Base-by-base conservation (phyloP, 2,329 filamentous ascomycete species). In the Aspergillus fumigatus region DNA sequence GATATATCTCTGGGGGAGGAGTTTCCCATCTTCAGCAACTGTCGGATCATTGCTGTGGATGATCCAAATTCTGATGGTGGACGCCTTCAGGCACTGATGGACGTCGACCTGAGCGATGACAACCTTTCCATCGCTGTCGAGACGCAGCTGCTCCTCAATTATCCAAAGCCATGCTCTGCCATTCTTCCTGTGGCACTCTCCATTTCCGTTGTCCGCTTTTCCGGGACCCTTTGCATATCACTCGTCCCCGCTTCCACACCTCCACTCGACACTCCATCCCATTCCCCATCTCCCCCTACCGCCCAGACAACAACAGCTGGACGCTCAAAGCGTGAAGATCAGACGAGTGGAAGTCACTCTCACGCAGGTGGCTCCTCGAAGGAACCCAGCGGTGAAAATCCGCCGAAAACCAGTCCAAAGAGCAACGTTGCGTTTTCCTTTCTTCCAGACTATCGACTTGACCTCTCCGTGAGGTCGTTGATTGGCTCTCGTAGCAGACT, bases 11-110 rank as follows among this genome's bases (percentile, higher is more conserved):
- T 99, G 4, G 94, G 94, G 29, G 94, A 99, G 67, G 94, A 99
- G 67, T 99, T 97, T 62, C 94, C 94, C 27, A 99, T 99, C 53
- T 96, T 99, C 74, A 97, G 92, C 78, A 99, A 99, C 73, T 97
- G 94, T 70, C 86, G 94, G 57, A 89, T 99, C 54, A 97, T 97
- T 59, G 91, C 92, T 2, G 90, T 97, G 0, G 77, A 79, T 53
- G 77, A 80, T 40, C 74, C 76, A 5, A 77, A 75, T 59, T 79
- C 79, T 35, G 83, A 85, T 53, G 90, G 91, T 23, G 88, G 88
- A 0, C 83, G 92, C 41, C 79, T 99, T 21, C 94, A 99, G 73
- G 94, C 94, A 0, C 81, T 92, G 57, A 96, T 99, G 90, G 94
- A 99, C 73, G 92, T 99, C 38, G 94, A 99, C 72, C 78, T 99